These are phyloP conservation scores for Suillus plorans DNA, from an alignment of 768 basidiomycete species.

Conservation along the genomic window DNA sequence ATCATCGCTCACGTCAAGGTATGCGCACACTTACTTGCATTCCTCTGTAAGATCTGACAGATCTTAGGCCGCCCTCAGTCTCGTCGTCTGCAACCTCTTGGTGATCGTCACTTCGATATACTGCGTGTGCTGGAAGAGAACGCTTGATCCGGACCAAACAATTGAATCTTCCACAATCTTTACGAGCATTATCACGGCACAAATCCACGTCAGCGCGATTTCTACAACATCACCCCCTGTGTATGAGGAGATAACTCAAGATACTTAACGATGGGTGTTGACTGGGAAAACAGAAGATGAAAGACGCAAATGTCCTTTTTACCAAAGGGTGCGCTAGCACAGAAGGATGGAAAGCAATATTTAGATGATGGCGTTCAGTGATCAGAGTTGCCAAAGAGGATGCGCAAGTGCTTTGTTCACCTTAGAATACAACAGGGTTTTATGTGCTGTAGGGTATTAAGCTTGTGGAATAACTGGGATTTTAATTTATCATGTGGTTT, in stretches of 20 bases:
- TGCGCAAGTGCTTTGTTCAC: neutral
- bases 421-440: neutral
- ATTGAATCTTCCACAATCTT: neutral
- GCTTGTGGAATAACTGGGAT: neutral
- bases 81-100: slow-evolving; percentile 6
- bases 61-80: slow-evolving; percentile 1
- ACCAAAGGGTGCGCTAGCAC: neutral
- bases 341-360: neutral
- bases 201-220: neutral
- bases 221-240: neutral
- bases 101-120: slow-evolving; percentile 2
- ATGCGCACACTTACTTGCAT: neutral
- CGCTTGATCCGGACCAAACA: neutral
- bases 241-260: too few species aligned
- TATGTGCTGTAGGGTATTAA: neutral
- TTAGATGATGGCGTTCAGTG: neutral
- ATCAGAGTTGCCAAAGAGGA: neutral
- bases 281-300: neutral
- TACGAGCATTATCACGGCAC: neutral
- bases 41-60: neutral
- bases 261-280: neutral
- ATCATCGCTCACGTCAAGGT: slow-evolving; percentile 2
- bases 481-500: neutral
- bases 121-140: neutral
- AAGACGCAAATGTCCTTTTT: neutral